A percentile compares a stretch with the other conserved stretches of the same genome.
Conservation (phyloP, 768 basidiomycete genomes). For the Galerina sulciceps region DNA sequence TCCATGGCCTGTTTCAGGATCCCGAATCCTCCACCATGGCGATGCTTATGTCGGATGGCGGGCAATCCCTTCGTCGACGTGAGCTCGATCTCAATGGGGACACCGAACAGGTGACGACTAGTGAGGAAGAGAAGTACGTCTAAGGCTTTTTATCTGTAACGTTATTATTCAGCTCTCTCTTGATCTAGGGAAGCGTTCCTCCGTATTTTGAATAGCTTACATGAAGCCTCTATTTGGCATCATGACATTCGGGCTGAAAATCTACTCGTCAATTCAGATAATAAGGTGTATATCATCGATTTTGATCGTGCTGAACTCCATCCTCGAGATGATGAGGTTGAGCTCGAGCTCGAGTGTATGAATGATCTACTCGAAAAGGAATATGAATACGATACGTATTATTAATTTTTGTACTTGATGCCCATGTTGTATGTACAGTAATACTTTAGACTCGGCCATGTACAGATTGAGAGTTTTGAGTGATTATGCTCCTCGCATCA, state of each 20-base stretch:
- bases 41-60: conserved; percentile 1
- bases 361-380: too few relatives aligned
- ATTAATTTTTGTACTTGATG: too few relatives aligned
- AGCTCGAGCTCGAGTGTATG: too few relatives aligned
- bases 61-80: not conserved
- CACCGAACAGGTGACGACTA: not conserved
- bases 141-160: not conserved
- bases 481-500: too few relatives aligned
- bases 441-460: too few relatives aligned
- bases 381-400: too few relatives aligned
- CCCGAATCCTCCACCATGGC: not conserved
- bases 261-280: conserved; percentile 20
- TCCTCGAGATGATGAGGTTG: too few relatives aligned
- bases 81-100: not conserved
- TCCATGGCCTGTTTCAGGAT: conserved; percentile 11
- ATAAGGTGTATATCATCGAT: conserved; percentile 26
- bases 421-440: too few relatives aligned
- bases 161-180: not conserved
- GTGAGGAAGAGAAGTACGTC: not conserved
- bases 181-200: conserved; percentile 18
- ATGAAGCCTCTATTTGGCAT: conserved; percentile 27
- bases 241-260: conserved; percentile 28
- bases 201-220: conserved; percentile 20
- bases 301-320: conserved; percentile 23
- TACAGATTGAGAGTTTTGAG: too few relatives aligned